A percentile compares a stretch with the other conserved stretches of the same genome.
These are phyloP conservation scores for Colletotrichum spaethianum DNA, from an alignment of 2,329 filamentous ascomycete genomes.

Conservation along the genomic window DNA sequence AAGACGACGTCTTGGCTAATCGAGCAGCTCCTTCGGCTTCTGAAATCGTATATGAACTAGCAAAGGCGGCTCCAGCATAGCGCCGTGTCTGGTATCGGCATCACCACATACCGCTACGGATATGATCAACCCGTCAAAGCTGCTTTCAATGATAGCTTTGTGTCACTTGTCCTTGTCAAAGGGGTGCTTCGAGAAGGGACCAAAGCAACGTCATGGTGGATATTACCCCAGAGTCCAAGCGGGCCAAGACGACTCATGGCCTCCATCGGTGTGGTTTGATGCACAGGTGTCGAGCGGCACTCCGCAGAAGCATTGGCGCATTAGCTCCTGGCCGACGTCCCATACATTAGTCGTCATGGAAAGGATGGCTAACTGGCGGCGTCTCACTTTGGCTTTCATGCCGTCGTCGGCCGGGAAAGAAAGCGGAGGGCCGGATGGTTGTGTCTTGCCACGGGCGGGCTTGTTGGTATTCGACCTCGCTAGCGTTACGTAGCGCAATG, in stretches of 20 bases:
- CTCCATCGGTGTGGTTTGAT: constrained; percentile 21
- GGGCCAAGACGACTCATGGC: constrained; percentile 19
- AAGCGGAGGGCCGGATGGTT: constrained; percentile 5
- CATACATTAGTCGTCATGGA: constrained; percentile 13
- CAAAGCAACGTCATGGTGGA: constrained; percentile 13
- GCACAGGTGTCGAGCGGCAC: constrained; percentile 13
- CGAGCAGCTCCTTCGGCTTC: not conserved
- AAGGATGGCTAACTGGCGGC: constrained; percentile 5
- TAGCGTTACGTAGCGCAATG: constrained; percentile 26
- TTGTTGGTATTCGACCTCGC: constrained; percentile 13
- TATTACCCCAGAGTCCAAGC: constrained; percentile 15
- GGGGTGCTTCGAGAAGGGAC: constrained; percentile 8
- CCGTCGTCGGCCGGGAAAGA: constrained; percentile 12
- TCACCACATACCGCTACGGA: not conserved
- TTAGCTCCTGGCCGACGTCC: constrained; percentile 3
- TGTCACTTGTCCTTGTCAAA: constrained; percentile 1
- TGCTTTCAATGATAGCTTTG: not conserved
- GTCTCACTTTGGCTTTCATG: not conserved
- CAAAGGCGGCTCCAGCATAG: not conserved
- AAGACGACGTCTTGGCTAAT: not conserved
- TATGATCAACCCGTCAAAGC: not conserved
- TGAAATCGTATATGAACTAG: not conserved
- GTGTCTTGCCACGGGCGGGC: not conserved
- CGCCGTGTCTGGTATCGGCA: not conserved
- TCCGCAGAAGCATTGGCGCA: constrained; percentile 8